Conservation (phyloP, 1,284 basidiomycete genomes). For the Cutaneotrichosporon cutaneum region DNA sequence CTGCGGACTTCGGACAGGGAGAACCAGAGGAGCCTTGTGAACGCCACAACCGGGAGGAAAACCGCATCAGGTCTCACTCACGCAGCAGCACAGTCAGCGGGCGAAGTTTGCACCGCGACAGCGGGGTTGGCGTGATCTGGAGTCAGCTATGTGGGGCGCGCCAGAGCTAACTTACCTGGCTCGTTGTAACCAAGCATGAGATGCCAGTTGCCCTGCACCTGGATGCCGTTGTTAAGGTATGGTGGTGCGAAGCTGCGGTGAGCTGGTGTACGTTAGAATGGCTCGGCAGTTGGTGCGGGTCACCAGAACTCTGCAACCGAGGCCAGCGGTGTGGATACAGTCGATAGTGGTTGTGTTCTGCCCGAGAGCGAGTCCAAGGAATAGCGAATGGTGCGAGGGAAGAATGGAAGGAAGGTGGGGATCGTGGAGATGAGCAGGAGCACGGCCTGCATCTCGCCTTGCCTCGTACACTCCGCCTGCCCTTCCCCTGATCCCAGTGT, state of each 20-base stretch:
- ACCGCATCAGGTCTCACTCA: conserved; percentile 21
- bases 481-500: no score
- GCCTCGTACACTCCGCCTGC: no score
- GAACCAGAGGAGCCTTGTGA: no score
- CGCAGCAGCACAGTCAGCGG: conserved; percentile 34
- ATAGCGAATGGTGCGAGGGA: no score
- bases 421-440: no score
- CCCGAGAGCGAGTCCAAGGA: neutral
- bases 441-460: no score
- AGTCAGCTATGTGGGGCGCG: neutral
- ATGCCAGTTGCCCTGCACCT: conserved; percentile 33
- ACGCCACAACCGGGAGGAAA: no score
- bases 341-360: neutral
- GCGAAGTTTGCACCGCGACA: conserved; percentile 29
- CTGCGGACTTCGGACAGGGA: no score
- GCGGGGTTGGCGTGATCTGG: conserved; percentile 37
- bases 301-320: no score
- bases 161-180: conserved; percentile 34
- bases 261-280: neutral
- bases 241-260: conserved; percentile 40
- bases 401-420: neutral
- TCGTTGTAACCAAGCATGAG: conserved; percentile 48
- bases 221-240: conserved; percentile 36
- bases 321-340: no score
- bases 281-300: neutral